phyloP scores from a whole-genome alignment of 2,329 filamentous ascomycete genomes.

The Escovopsis sp. region DNA sequence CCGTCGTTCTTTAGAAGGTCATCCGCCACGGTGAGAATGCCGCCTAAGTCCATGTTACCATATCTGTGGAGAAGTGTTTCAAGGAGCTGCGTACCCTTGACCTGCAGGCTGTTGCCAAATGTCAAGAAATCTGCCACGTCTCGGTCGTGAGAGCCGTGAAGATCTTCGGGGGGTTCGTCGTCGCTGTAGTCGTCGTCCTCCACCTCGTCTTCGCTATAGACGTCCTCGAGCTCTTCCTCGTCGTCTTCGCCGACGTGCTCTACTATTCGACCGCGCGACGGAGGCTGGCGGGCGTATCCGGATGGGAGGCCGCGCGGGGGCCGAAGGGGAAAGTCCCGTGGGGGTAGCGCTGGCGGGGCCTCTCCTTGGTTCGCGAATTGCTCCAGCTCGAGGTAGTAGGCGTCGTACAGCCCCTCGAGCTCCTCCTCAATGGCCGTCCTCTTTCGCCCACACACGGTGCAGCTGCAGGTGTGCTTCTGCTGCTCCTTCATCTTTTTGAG shows the following conservation, averaged over 20 bases:
- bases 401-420: slow-evolving; percentile 91
- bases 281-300: slow-evolving; percentile 48
- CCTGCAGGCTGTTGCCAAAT: slow-evolving; percentile 92
- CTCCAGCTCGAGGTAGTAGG: slow-evolving; percentile 95
- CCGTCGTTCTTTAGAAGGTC: slow-evolving; percentile 97
- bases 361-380: slow-evolving; percentile 83
- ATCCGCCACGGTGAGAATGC: slow-evolving; percentile 95
- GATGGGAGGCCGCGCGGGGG: slow-evolving; percentile 42
- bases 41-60: slow-evolving; percentile 51
- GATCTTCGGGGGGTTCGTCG: slow-evolving; percentile 52
- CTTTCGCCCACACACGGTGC: slow-evolving; percentile 91
- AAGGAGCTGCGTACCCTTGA: slow-evolving; percentile 53
- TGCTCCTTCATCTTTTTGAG: slow-evolving; percentile 99
- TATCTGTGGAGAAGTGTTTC: slow-evolving; percentile 27
- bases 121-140: slow-evolving; percentile 81
- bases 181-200: slow-evolving; percentile 49
- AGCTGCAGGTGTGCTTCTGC: slow-evolving; percentile 97
- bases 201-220: slow-evolving; percentile 35
- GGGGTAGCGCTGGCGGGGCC: slow-evolving; percentile 37
- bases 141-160: slow-evolving; percentile 46
- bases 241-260: slow-evolving; percentile 46
- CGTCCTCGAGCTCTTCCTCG: slow-evolving; percentile 37
- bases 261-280: slow-evolving; percentile 60
- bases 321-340: slow-evolving; percentile 46
- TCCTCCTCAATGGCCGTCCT: slow-evolving; percentile 96